These are phyloP conservation scores for Pseudonitzschia multiseries DNA, from an alignment of 108 stramenopile genomes.

Conservation along the genomic window DNA sequence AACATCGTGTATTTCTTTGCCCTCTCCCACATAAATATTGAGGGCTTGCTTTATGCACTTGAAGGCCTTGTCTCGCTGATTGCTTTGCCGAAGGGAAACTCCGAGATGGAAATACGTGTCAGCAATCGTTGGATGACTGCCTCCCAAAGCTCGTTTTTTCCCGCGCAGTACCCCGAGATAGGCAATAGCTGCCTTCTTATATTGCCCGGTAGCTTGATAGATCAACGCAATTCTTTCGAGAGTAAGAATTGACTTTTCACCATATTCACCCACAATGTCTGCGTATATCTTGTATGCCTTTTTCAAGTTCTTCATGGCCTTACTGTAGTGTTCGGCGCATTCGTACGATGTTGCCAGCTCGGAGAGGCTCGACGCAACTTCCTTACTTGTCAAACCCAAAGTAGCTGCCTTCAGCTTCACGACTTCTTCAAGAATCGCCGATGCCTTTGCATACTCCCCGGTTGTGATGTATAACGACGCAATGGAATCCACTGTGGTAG, in stretches of 20 bases:
- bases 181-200: conserved; percentile 56
- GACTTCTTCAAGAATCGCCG: conserved; percentile 58
- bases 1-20: conserved; percentile 52
- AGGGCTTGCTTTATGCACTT: conserved; percentile 67
- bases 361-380: conserved; percentile 47
- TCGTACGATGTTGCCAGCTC: conserved; percentile 58
- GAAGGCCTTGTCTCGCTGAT: conserved; percentile 55
- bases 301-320: conserved; percentile 61
- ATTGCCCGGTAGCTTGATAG: conserved; percentile 50
- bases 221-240: conserved; percentile 54
- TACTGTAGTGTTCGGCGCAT: conserved; percentile 49
- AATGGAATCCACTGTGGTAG: conserved; percentile 58
- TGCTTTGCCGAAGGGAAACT: conserved; percentile 44
- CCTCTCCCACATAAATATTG: conserved; percentile 54
- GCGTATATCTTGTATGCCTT: conserved; percentile 60
- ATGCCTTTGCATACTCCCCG: conserved; percentile 59
- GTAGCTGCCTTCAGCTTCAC: conserved; percentile 66
- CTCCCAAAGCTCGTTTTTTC: conserved; percentile 42
- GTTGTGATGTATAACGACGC: conserved; percentile 50
- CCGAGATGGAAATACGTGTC: conserved; percentile 58
- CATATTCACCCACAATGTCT: conserved; percentile 43
- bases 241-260: conserved; percentile 40
- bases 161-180: conserved; percentile 56
- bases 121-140: conserved; percentile 43
- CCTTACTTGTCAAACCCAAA: conserved; percentile 41